Evolutionary conservation across 2,329 filamentous ascomycete genomes (phyloP).

Genomic region (Sordariomycetes sp.): DNA sequence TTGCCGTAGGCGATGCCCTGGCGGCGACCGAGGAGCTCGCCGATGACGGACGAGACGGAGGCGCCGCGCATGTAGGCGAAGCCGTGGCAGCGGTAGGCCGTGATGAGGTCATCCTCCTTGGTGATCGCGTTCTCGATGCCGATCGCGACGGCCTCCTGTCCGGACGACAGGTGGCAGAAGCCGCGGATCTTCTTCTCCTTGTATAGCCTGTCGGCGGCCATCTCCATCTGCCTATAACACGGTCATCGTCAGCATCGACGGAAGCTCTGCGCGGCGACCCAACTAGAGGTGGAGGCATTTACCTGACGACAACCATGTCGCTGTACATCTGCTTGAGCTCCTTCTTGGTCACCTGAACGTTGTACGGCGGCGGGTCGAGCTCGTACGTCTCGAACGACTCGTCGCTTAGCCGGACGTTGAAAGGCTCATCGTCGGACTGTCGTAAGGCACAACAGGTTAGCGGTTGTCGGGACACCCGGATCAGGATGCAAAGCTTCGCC

Average conservation of each 20-base stretch:
- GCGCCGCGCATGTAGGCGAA: slow-evolving; percentile 95
- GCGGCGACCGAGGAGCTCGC: slow-evolving; percentile 85
- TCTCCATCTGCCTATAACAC: slow-evolving; percentile 80
- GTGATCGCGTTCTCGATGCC: slow-evolving; percentile 95
- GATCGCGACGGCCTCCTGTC: slow-evolving; percentile 92
- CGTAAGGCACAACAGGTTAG: neutral
- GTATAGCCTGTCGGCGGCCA: slow-evolving; percentile 97
- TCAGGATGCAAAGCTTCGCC: neutral
- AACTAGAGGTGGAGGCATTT: slow-evolving; percentile 15
- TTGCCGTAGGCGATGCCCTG: slow-evolving; percentile 98
- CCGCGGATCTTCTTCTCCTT: slow-evolving; percentile 99
- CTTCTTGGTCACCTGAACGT: slow-evolving; percentile 87
- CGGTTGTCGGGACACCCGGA: neutral
- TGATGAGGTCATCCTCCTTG: slow-evolving; percentile 88
- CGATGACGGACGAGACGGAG: slow-evolving; percentile 82
- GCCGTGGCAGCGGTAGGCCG: slow-evolving; percentile 97
- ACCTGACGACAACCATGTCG: slow-evolving; percentile 93
- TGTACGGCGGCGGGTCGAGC: slow-evolving; percentile 90
- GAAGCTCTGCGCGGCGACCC: neutral
- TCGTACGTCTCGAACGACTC: slow-evolving; percentile 99
- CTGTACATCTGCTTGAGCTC: slow-evolving; percentile 98
- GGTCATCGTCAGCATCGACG: slow-evolving; percentile 6
- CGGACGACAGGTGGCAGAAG: slow-evolving; percentile 97
- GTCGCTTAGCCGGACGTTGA: slow-evolving; percentile 84
- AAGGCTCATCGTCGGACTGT: slow-evolving; percentile 86